These are phyloP conservation scores for Tulasnella sp. DNA, from an alignment of 768 basidiomycete species.

Conservation along the genomic window DNA sequence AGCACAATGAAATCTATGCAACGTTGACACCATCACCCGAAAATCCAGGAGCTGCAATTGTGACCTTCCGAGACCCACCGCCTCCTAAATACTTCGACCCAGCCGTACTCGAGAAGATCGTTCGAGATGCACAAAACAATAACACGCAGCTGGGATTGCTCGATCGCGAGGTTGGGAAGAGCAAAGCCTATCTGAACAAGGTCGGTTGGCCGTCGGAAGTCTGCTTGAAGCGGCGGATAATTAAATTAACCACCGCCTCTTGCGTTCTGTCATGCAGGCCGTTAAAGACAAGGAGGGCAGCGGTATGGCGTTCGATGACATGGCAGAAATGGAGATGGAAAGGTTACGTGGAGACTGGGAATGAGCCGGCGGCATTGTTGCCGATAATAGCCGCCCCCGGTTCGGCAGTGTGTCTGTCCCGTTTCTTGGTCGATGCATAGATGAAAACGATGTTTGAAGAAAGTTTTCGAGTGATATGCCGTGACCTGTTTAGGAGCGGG, in stretches of 20 bases:
- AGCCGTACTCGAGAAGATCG: conserved; percentile 27
- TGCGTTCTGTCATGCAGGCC: conserved; percentile 29
- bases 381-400: background rate
- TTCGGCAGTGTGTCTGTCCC: background rate
- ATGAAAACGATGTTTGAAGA: background rate
- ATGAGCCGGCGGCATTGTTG: background rate
- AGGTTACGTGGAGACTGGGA: conserved; percentile 14
- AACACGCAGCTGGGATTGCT: conserved; percentile 14
- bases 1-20: conserved; percentile 30
- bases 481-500: background rate
- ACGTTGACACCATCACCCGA: conserved; percentile 30
- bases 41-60: conserved; percentile 13
- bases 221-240: background rate
- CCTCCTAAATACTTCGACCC: conserved; percentile 32
- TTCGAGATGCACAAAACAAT: conserved; percentile 9
- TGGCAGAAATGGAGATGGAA: conserved; percentile 27
- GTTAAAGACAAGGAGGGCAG: conserved; percentile 35
- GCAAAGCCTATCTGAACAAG: conserved; percentile 23
- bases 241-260: background rate
- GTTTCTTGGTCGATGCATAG: background rate
- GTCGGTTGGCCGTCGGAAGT: background rate
- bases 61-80: conserved; percentile 33
- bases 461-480: background rate
- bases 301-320: conserved; percentile 33
- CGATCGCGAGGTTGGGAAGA: conserved; percentile 23